Conservation (phyloP, 306 rosid species). For the Datisca glomerata region DNA sequence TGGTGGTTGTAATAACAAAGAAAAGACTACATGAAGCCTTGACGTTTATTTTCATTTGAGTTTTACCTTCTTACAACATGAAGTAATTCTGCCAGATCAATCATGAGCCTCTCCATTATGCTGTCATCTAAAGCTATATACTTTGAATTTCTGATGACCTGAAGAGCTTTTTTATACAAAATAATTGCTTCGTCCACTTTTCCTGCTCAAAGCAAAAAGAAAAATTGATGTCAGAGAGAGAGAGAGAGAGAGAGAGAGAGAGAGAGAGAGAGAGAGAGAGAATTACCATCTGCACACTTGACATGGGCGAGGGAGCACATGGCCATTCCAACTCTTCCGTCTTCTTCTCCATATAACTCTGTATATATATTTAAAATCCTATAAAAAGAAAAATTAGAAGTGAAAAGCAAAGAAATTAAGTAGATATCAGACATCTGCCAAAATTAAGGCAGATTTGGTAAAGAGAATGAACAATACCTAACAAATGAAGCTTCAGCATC, state of each 20-base stretch:
- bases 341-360: constrained; percentile 58
- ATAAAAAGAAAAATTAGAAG: constrained; percentile 12
- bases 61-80: constrained; percentile 71
- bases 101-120: constrained; percentile 66
- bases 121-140: constrained; percentile 58
- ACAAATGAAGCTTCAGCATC: constrained; percentile 71
- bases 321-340: constrained; percentile 87
- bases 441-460: constrained; percentile 4
- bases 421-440: neutral
- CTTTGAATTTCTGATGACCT: constrained; percentile 54
- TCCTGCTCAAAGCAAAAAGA: constrained; percentile 35
- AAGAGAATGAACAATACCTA: constrained; percentile 33
- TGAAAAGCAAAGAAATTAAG: constrained; percentile 4
- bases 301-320: constrained; percentile 74
- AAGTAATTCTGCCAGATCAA: constrained; percentile 76
- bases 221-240: constrained; percentile 7
- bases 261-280: constrained; percentile 10
- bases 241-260: constrained; percentile 7
- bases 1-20: no score
- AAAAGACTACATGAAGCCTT: neutral
- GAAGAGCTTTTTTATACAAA: constrained; percentile 51
- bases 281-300: constrained; percentile 72
- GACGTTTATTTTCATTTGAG: neutral
- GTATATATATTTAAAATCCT: constrained; percentile 58
- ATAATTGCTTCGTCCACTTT: constrained; percentile 65